Conservation (phyloP, 805 yeast species). For the Tetrapisispora nanseiensis region DNA sequence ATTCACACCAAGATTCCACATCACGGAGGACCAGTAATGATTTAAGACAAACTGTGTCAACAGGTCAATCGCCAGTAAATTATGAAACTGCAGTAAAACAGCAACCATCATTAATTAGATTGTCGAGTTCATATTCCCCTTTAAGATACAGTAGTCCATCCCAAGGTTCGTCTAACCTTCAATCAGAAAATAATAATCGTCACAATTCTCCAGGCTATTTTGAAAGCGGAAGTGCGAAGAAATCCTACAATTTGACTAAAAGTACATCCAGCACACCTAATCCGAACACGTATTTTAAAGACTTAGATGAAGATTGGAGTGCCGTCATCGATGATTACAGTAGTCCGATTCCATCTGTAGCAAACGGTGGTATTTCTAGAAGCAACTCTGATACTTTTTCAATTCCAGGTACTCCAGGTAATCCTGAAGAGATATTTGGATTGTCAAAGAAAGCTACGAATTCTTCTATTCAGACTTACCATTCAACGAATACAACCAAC, state of each 20-base stretch:
- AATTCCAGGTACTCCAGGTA: neutral
- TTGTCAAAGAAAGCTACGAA: slow-evolving; percentile 8
- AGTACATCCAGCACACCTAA: slow-evolving; percentile 15
- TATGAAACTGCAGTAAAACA: slow-evolving; percentile 25
- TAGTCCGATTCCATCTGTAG: slow-evolving; percentile 26
- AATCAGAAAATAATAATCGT: slow-evolving; percentile 6
- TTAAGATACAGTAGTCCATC: slow-evolving; percentile 19
- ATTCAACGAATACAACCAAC: slow-evolving; percentile 18
- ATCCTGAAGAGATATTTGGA: slow-evolving; percentile 15
- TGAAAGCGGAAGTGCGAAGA: slow-evolving; percentile 5
- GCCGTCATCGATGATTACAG: slow-evolving; percentile 49
- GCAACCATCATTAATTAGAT: slow-evolving; percentile 14
- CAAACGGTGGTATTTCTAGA: slow-evolving; percentile 20
- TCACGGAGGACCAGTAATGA: slow-evolving; percentile 3
- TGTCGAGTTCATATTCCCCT: slow-evolving; percentile 20
- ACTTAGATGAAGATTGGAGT: slow-evolving; percentile 89
- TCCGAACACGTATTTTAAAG: slow-evolving; percentile 39
- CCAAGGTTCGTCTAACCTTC: slow-evolving; percentile 7
- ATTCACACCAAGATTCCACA: slow-evolving; percentile 3
- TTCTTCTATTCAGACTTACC: neutral
- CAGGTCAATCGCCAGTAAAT: slow-evolving; percentile 12
- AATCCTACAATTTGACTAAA: slow-evolving; percentile 5
- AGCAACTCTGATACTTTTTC: neutral
- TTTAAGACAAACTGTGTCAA: neutral
- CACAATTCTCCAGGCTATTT: slow-evolving; percentile 3